Conservation (phyloP, 2,329 filamentous ascomycete species). For the Diaporthe amygdali region DNA sequence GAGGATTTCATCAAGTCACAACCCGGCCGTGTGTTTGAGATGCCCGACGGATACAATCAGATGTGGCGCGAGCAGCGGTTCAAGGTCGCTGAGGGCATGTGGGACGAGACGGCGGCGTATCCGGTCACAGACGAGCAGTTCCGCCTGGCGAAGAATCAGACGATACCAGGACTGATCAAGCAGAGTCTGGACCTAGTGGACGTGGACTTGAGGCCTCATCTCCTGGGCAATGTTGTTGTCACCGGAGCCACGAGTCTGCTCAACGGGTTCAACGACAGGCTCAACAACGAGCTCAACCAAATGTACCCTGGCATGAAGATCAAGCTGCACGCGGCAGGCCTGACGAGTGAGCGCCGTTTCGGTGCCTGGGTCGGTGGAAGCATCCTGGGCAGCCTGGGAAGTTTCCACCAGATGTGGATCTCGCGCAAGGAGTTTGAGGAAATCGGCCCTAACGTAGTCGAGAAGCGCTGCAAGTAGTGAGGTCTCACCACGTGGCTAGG, state of each 20-base stretch:
- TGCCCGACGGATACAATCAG: slow-evolving; percentile 96
- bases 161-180: slow-evolving; percentile 82
- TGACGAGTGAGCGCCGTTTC: slow-evolving; percentile 88
- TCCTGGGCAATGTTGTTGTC: slow-evolving; percentile 90
- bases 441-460: slow-evolving; percentile 86
- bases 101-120: slow-evolving; percentile 82
- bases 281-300: slow-evolving; percentile 81
- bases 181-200: slow-evolving; percentile 81
- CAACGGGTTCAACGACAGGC: slow-evolving; percentile 88
- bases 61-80: slow-evolving; percentile 91
- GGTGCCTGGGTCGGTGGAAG: slow-evolving; percentile 96
- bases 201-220: slow-evolving; percentile 81
- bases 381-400: slow-evolving; percentile 92
- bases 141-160: slow-evolving; percentile 72
- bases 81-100: slow-evolving; percentile 85
- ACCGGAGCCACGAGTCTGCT: slow-evolving; percentile 87
- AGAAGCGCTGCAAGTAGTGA: slow-evolving; percentile 88
- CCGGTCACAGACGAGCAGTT: slow-evolving; percentile 42
- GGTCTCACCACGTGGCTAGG: not conserved
- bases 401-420: slow-evolving; percentile 99
- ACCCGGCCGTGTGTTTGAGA: slow-evolving; percentile 90
- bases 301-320: slow-evolving; percentile 88
- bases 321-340: slow-evolving; percentile 84
- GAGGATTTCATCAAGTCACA: slow-evolving; percentile 76
- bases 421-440: slow-evolving; percentile 97